Evolutionary conservation across 441 rosid genomes (phyloP).

Genomic region (Melastoma candidum): DNA sequence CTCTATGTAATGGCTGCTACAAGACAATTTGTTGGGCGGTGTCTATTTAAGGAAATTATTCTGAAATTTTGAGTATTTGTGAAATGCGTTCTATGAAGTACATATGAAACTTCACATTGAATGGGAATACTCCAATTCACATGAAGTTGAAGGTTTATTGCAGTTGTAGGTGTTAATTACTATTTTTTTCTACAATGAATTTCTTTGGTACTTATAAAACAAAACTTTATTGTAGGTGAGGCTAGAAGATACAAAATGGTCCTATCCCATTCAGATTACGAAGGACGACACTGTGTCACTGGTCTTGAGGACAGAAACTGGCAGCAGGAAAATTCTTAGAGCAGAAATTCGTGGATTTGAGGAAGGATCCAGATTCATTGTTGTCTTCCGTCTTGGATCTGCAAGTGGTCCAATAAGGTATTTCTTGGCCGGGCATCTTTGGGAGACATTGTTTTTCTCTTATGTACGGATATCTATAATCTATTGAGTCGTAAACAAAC

Average conservation of each 20-base stretch:
- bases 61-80: too few relatives aligned
- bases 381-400: conserved; percentile 89
- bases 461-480: not conserved
- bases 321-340: conserved; percentile 45
- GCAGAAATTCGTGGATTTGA: conserved; percentile 95
- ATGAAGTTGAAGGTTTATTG: too few relatives aligned
- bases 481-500: too few relatives aligned
- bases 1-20: too few relatives aligned
- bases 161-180: too few relatives aligned
- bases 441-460: not conserved
- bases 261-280: conserved; percentile 75
- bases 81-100: too few relatives aligned
- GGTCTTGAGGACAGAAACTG: conserved; percentile 61
- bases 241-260: conserved; percentile 83
- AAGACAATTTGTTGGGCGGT: too few relatives aligned
- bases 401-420: conserved; percentile 90
- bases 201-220: too few relatives aligned
- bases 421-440: conserved; percentile 4
- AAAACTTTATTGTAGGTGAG: conserved; percentile 42
- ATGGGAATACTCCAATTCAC: too few relatives aligned
- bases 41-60: too few relatives aligned
- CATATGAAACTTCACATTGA: too few relatives aligned
- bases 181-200: too few relatives aligned
- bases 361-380: conserved; percentile 96
- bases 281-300: conserved; percentile 88